Conservation (phyloP, 78 protist species). For the Dictyostelium intermedium region DNA sequence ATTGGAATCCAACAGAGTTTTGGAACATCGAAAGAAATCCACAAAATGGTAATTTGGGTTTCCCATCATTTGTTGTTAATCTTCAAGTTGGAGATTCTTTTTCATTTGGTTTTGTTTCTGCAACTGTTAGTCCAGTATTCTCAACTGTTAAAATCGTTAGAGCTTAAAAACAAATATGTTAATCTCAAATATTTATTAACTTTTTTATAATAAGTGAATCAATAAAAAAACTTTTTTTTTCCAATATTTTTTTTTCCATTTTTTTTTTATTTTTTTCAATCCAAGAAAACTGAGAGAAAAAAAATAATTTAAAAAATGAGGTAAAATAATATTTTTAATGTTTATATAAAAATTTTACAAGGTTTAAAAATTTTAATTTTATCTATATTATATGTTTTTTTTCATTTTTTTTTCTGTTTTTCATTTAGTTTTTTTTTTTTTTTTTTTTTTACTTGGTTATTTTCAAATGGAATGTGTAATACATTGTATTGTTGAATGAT, state of each 20-base stretch:
- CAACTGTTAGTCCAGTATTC: not conserved
- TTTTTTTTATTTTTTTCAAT: not conserved
- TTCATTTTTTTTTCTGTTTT: not conserved
- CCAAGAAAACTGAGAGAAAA: not conserved
- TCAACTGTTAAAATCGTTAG: not conserved
- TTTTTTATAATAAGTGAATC: no score
- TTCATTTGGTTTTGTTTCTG: slow-evolving; percentile 36
- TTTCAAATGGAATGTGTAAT: no score
- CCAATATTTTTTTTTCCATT: no score
- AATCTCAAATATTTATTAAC: no score
- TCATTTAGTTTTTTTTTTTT: not conserved
- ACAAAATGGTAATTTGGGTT: not conserved
- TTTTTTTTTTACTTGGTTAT: not conserved
- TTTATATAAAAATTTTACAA: not conserved
- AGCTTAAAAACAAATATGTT: not conserved
- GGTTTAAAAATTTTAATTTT: not conserved
- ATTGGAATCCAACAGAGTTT: slow-evolving; percentile 34
- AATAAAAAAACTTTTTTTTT: no score
- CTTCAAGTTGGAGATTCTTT: not conserved
- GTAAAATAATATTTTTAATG: not conserved
- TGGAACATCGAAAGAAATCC: not conserved
- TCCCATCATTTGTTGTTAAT: not conserved
- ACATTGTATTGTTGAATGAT: not conserved
- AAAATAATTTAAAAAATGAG: not conserved
- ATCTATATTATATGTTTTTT: not conserved